Evolutionary conservation across 257 asterid genomes (phyloP), one percentile per base, ranked within the genome.

Genomic region (Nicotiana tabacum): DNA sequence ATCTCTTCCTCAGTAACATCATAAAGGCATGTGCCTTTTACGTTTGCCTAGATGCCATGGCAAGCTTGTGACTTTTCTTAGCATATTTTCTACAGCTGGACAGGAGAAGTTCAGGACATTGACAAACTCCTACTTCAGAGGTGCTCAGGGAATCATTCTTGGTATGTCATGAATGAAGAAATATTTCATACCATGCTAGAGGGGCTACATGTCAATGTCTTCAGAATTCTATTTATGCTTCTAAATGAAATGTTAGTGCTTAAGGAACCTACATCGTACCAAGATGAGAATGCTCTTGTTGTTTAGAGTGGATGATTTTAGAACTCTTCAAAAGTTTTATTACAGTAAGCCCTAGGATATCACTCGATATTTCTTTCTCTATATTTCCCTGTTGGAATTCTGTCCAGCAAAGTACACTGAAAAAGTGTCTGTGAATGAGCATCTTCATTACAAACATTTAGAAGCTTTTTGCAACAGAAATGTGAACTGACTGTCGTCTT

Each of bases 21-120:
- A 66, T 32, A 30, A 66, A 66, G 17, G 17, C 13, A 1, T 48
- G 55, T 29, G 10, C 74, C n/a, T 60, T 16, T 10, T 24, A 48
- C 32, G 17, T n/a, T 74, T 74, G 5, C 32, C n/a, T 56, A 46
- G 60, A 74, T 46, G 18, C 7, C 53, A 48, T 74, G 62, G 53
- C 21, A 37, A 58, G 21, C 24, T 58, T 78, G 32, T 33, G n/a
- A 68, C 56, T 5, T 46, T 55, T 21, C 58, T 86, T 65, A n/a
- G 66, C 64, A 32, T 78, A 21, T 82, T 69, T 82, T 70, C 65
- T 88, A 86, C 96, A 92, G 97, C 98, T 86, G 98, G 98, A 85
- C 98, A 92, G 86, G 98, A 95, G 87, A 92, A 94, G 89, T 95
- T 95, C 90, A 90, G 97, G 90, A 93, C 90, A 58, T 83, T 90